Base-by-base conservation (phyloP, 2,329 filamentous ascomycete genomes). In the Colletotrichum aenigma region DNA sequence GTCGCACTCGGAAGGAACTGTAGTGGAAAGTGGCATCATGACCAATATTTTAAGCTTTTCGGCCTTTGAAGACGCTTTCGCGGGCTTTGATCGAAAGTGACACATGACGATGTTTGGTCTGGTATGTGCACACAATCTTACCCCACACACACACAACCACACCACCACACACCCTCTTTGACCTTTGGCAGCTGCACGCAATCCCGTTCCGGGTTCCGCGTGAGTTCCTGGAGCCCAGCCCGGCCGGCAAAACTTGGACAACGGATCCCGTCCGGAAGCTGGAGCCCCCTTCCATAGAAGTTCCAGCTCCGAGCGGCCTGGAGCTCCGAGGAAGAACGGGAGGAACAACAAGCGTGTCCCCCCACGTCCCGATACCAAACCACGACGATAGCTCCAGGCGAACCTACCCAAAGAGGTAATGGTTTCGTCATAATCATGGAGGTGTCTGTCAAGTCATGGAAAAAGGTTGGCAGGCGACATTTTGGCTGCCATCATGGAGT, bases 141-240 rank as follows among this genome's bases (percentile, higher is more conserved):
- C 56, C 56, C 34, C 58, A 61, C 58, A 71, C 61, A 61, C 68
- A 62, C 66, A 12, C 30, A 43, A n/a, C 32, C 38, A 67, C 72
- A 66, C 43, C 28, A 71, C 70, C 55, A 52, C 62, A 55, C 70
- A 61, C 30, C 24, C 55, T 24, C 30, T 58, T 73, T 73, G 73
- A 52, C 70, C 68, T 75, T 75, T 75, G 73, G 70, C 73, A 75
- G 70, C 73, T 75, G 73, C 73, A 73, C 73, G 73, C 58, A 73
- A 75, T 75, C 73, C 73, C 70, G 73, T 58, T 68, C 65, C 64
- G 70, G 56, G 43, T 73, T 73, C 58, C 64, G 70, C 34, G 26
- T 56, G 43, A 62, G 34, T n/a, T 56, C 28, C 21, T 15, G 18
- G 21, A 21, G 38, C 34, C 21, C 60, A 38, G 43, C 13, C 21